Conservation (phyloP, 2,329 filamentous ascomycete genomes). For the Exophiala mesophila region DNA sequence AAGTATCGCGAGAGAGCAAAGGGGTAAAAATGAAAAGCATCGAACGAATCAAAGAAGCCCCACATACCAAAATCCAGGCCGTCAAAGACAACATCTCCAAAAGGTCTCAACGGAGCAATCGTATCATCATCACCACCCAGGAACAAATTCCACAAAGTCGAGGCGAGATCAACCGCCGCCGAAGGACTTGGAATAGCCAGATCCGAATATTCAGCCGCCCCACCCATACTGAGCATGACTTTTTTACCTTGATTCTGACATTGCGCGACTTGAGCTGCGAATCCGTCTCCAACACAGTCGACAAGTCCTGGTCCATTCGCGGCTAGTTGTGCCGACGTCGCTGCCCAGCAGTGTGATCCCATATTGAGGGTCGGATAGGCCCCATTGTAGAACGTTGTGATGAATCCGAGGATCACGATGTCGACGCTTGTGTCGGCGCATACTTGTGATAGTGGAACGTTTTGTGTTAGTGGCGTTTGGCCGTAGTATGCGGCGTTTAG, state of each 20-base stretch:
- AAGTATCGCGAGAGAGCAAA: neutral
- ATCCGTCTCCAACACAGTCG: slow-evolving; percentile 24
- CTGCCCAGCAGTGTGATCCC: slow-evolving; percentile 27
- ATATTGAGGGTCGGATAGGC: slow-evolving; percentile 27
- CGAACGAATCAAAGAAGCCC: slow-evolving; percentile 22
- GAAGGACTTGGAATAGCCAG: slow-evolving; percentile 41
- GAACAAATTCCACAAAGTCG: slow-evolving; percentile 49
- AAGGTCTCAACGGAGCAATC: slow-evolving; percentile 42
- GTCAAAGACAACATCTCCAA: slow-evolving; percentile 43
- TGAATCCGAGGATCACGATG: slow-evolving; percentile 31
- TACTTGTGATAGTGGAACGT: slow-evolving; percentile 22
- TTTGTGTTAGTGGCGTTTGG: slow-evolving; percentile 23
- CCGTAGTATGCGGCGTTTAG: slow-evolving; percentile 29
- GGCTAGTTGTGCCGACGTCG: slow-evolving; percentile 16
- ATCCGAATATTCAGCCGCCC: slow-evolving; percentile 30
- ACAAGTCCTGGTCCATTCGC: slow-evolving; percentile 26
- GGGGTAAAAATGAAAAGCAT: slow-evolving; percentile 14
- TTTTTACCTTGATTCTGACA: slow-evolving; percentile 42
- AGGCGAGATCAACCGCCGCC: slow-evolving; percentile 43
- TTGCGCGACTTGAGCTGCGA: slow-evolving; percentile 22
- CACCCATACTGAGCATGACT: slow-evolving; percentile 46
- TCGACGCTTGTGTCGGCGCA: slow-evolving; percentile 29
- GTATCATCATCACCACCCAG: slow-evolving; percentile 38
- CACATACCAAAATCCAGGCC: slow-evolving; percentile 50
- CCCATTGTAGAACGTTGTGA: slow-evolving; percentile 21